Evolutionary conservation across 2,329 filamentous ascomycete species (phyloP).

Genomic region (Blastomyces parvus): DNA sequence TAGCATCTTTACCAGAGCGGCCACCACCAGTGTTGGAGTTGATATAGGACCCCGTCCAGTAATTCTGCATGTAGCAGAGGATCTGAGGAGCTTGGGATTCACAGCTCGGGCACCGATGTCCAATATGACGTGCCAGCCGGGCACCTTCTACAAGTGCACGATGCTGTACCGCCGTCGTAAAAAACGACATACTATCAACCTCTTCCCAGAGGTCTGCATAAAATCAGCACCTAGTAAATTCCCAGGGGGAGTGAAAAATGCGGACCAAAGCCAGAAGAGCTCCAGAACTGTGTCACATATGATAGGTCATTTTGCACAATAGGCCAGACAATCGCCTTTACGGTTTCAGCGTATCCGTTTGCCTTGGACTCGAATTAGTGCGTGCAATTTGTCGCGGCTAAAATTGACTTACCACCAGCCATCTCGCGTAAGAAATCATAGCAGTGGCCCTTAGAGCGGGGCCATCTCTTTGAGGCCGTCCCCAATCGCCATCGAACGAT

Average conservation of each 20-base stretch:
- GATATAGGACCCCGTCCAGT: slow-evolving; percentile 61
- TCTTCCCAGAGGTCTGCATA: slow-evolving; percentile 64
- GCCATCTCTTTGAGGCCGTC: slow-evolving; percentile 56
- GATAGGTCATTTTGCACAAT: slow-evolving; percentile 64
- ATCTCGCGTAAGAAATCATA: slow-evolving; percentile 45
- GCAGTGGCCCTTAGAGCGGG: slow-evolving; percentile 27
- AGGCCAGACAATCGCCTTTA: slow-evolving; percentile 55
- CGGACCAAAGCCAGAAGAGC: slow-evolving; percentile 46
- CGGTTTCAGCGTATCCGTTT: slow-evolving; percentile 48
- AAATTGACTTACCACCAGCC: slow-evolving; percentile 45
- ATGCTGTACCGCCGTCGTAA: slow-evolving; percentile 60
- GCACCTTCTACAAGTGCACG: slow-evolving; percentile 52
- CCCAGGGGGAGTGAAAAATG: neutral
- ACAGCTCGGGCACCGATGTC: slow-evolving; percentile 53
- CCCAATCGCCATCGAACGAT: slow-evolving; percentile 59
- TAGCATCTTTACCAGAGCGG: slow-evolving; percentile 61
- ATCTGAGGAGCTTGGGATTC: slow-evolving; percentile 57
- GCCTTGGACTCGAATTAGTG: slow-evolving; percentile 13
- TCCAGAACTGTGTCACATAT: slow-evolving; percentile 66
- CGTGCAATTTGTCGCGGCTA: neutral
- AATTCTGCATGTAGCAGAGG: slow-evolving; percentile 63
- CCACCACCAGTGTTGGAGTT: slow-evolving; percentile 58
- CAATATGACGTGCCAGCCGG: slow-evolving; percentile 53
- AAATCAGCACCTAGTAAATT: slow-evolving; percentile 7
- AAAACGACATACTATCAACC: slow-evolving; percentile 65